Conservation (phyloP, 441 rosid species). For the Aleurites moluccanus region DNA sequence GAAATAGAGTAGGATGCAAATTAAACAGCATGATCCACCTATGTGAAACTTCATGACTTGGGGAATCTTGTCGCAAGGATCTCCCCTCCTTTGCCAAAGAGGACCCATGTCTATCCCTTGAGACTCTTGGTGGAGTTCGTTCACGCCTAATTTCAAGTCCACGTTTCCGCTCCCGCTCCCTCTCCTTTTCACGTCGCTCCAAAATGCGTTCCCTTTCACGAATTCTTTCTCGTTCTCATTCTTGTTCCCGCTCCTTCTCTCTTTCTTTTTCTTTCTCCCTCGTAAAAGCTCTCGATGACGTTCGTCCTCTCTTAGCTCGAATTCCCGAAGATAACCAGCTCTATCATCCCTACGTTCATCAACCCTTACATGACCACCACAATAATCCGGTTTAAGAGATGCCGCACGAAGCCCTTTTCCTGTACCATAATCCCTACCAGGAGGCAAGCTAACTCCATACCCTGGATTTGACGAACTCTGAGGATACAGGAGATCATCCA, state of each 20-base stretch:
- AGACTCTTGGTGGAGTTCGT: slow-evolving; percentile 65
- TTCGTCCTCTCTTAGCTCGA: slow-evolving; percentile 96
- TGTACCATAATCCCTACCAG: slow-evolving; percentile 92
- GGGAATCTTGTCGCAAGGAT: slow-evolving; percentile 65
- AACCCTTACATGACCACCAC: slow-evolving; percentile 55
- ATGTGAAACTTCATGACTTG: slow-evolving; percentile 73
- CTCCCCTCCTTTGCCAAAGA: slow-evolving; percentile 66
- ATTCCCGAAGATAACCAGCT: slow-evolving; percentile 93
- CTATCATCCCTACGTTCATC: slow-evolving; percentile 88
- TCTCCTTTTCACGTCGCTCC: slow-evolving; percentile 79
- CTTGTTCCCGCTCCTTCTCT: slow-evolving; percentile 66
- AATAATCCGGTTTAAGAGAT: slow-evolving; percentile 72
- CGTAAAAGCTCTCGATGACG: slow-evolving; percentile 77
- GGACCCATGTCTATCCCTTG: slow-evolving; percentile 76
- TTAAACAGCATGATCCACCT: slow-evolving; percentile 93
- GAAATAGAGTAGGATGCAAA: slow-evolving; percentile 58
- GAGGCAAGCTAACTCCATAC: slow-evolving; percentile 98
- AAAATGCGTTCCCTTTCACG: slow-evolving; percentile 66
- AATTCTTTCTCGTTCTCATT: slow-evolving; percentile 48
- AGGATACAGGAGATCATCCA: slow-evolving; percentile 69
- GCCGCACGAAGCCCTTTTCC: slow-evolving; percentile 84
- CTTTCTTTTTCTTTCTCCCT: slow-evolving; percentile 91
- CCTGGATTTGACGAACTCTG: slow-evolving; percentile 89
- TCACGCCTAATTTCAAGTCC: slow-evolving; percentile 65
- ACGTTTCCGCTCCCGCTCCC: slow-evolving; percentile 66